Percentiles rank a stretch among this genome's conserved stretches.
Evolutionary conservation across 2,329 filamentous ascomycete genomes (phyloP).

Genomic region (Pestalotiopsis sp.): DNA sequence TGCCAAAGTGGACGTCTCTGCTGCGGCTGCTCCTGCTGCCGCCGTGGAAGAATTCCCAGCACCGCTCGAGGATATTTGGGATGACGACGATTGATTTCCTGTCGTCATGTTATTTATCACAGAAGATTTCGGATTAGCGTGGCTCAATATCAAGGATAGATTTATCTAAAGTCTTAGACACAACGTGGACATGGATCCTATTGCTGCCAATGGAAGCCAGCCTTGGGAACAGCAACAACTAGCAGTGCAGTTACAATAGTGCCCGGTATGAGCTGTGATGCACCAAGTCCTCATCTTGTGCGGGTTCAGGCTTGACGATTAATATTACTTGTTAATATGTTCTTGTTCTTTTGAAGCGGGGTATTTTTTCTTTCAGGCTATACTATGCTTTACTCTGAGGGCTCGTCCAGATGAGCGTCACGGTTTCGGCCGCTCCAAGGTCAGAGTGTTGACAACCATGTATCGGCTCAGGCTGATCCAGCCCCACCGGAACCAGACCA

Average conservation of each 20-base stretch:
- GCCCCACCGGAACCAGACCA: slow-evolving; percentile 97
- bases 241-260: too few relatives aligned
- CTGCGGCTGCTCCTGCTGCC: background rate
- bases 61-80: background rate
- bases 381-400: background rate
- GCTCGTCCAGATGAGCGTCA: slow-evolving; percentile 15
- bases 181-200: background rate
- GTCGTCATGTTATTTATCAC: background rate
- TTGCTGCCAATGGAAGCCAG: too few relatives aligned
- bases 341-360: background rate
- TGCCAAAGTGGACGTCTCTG: background rate
- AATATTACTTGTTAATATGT: too few relatives aligned
- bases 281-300: too few relatives aligned
- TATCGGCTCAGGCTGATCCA: slow-evolving; percentile 92
- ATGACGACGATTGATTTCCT: background rate
- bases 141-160: too few relatives aligned
- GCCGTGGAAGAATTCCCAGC: background rate
- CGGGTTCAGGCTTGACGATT: too few relatives aligned
- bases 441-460: slow-evolving; percentile 93
- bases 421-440: slow-evolving; percentile 46
- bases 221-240: too few relatives aligned
- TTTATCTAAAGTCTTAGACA: background rate
- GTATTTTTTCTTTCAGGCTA: background rate
- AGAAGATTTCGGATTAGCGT: too few relatives aligned
- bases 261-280: too few relatives aligned